A percentile compares a stretch with the other conserved stretches of the same genome.
Conservation (phyloP, 2,329 filamentous ascomycete genomes). For the Ciborinia camelliae region DNA sequence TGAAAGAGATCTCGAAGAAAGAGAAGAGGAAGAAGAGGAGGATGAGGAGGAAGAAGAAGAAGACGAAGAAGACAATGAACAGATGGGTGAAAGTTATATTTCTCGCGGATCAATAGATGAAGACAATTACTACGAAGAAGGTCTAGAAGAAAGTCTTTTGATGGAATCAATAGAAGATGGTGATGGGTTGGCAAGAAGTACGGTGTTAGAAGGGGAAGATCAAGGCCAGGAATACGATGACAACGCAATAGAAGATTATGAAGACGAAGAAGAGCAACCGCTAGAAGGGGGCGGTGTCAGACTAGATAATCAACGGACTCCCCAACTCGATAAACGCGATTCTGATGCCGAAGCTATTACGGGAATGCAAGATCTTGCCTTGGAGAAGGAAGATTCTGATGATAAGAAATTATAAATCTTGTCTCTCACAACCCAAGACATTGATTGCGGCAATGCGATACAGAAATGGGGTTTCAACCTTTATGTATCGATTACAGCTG, state of each 20-base stretch:
- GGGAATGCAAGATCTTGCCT: slow-evolving; percentile 52
- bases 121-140: slow-evolving; percentile 41
- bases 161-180: slow-evolving; percentile 32
- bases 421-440: neutral
- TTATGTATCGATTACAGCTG: neutral
- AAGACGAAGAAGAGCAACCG: slow-evolving; percentile 8
- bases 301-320: neutral
- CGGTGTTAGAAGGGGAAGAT: slow-evolving; percentile 37
- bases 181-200: slow-evolving; percentile 28
- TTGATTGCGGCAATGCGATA: neutral
- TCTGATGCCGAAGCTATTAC: slow-evolving; percentile 56
- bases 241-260: slow-evolving; percentile 20
- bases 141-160: slow-evolving; percentile 31
- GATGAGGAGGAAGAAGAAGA: slow-evolving; percentile 49
- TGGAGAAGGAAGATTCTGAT: slow-evolving; percentile 41
- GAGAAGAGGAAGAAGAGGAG: slow-evolving; percentile 48
- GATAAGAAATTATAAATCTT: slow-evolving; percentile 27
- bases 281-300: neutral
- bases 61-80: slow-evolving; percentile 50
- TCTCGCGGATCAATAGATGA: slow-evolving; percentile 49
- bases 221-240: slow-evolving; percentile 18
- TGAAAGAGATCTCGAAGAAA: slow-evolving; percentile 52
- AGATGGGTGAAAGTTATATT: slow-evolving; percentile 55
- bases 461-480: neutral
- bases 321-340: slow-evolving; percentile 42